These are phyloP conservation scores for Kwoniella shandongensis DNA, from an alignment of 768 basidiomycete species.

Conservation along the genomic window DNA sequence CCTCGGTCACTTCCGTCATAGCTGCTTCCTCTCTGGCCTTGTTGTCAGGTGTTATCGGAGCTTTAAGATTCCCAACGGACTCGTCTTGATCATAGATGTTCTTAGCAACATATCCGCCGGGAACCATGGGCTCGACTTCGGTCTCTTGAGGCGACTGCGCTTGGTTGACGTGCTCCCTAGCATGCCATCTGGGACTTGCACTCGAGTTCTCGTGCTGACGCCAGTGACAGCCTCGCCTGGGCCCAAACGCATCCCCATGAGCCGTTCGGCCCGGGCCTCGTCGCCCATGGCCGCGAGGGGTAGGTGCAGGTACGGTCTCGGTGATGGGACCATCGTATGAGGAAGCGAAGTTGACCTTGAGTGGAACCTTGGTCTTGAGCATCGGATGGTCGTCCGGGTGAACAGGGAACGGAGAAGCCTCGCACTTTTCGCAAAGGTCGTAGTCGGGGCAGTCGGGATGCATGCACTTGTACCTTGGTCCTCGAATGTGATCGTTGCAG, in stretches of 20 bases:
- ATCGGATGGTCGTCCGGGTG: conserved; percentile 50
- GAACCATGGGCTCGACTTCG: conserved; percentile 11
- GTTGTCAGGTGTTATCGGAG: conserved; percentile 28
- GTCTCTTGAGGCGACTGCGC: not conserved
- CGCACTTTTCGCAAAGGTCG: conserved; percentile 53
- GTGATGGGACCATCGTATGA: conserved; percentile 8
- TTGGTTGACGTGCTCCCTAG: conserved; percentile 4
- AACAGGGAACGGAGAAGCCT: conserved; percentile 35
- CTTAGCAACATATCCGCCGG: conserved; percentile 21
- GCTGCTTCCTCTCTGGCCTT: conserved; percentile 9
- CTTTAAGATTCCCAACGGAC: conserved; percentile 11
- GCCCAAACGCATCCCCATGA: conserved; percentile 22
- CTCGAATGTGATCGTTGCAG: conserved; percentile 40
- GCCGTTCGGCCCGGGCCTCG: conserved; percentile 13
- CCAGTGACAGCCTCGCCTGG: conserved; percentile 19
- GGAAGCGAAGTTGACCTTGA: conserved; percentile 25
- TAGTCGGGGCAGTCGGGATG: conserved; percentile 54
- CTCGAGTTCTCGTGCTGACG: conserved; percentile 19
- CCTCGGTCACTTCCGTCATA: not conserved
- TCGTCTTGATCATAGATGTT: conserved; percentile 19
- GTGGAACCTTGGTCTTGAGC: conserved; percentile 50
- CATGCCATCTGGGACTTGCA: conserved; percentile 1
- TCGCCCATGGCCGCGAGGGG: not conserved
- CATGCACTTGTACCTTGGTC: conserved; percentile 51
- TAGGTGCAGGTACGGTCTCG: conserved; percentile 7